Percentiles rank a stretch among this genome's conserved stretches.
Conservation (phyloP, 106 monocot genomes). For the Chionographis japonica region DNA sequence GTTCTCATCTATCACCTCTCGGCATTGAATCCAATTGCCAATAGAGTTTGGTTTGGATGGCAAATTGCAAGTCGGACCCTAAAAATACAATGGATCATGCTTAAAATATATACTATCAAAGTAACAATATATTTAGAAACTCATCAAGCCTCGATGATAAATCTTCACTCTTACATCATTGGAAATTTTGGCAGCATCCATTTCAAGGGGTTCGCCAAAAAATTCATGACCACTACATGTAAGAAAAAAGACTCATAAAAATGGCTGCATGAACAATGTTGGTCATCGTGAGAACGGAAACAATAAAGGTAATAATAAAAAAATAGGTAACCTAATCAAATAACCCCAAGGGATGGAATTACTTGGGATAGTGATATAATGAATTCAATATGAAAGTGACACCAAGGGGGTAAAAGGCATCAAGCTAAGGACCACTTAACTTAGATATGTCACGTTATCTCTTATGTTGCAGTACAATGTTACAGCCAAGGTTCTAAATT, state of each 20-base stretch:
- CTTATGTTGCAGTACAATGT: too few species aligned
- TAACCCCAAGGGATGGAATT: too few species aligned
- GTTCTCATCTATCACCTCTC: conserved; percentile 22
- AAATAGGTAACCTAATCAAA: background rate
- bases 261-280: background rate
- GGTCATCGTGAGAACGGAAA: background rate
- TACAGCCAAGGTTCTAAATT: too few species aligned
- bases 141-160: background rate
- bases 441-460: too few species aligned
- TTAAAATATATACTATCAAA: background rate
- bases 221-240: conserved; percentile 32
- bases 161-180: conserved; percentile 28
- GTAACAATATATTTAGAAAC: background rate
- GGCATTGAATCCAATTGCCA: conserved; percentile 59
- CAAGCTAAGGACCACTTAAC: too few species aligned
- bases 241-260: background rate
- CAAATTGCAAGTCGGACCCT: conserved; percentile 20
- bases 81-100: conserved; percentile 2
- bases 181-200: conserved; percentile 36
- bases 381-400: too few species aligned
- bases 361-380: too few species aligned
- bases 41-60: conserved; percentile 9
- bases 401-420: too few species aligned
- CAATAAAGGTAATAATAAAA: conserved; percentile 1
- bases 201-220: conserved; percentile 23